phyloP scores from a whole-genome alignment of 2,329 filamentous ascomycete genomes.

The Magnaporthiopsis rhizophila region DNA sequence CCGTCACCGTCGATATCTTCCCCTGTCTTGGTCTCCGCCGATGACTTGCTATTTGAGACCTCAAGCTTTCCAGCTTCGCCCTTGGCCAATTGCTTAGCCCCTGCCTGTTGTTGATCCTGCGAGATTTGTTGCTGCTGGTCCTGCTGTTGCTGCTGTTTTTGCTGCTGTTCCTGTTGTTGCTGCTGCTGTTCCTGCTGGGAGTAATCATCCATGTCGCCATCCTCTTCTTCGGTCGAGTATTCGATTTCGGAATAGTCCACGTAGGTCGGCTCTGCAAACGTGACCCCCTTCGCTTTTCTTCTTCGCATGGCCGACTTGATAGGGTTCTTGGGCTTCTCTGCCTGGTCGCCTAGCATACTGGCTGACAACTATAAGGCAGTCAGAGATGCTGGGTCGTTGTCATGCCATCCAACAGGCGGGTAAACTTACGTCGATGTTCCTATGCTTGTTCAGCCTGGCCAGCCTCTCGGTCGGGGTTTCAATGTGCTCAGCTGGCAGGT shows the following conservation, averaged over 20 bases:
- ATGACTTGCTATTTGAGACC: constrained; percentile 40
- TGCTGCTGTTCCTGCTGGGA: constrained; percentile 22
- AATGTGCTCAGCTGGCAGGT: constrained; percentile 94
- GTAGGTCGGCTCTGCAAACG: constrained; percentile 78
- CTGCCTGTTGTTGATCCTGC: constrained; percentile 17
- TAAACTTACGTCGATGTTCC: constrained; percentile 82
- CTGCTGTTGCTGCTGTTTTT: constrained; percentile 21
- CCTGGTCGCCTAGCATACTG: constrained; percentile 53
- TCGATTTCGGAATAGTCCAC: constrained; percentile 83
- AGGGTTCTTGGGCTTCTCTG: constrained; percentile 74
- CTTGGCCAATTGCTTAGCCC: constrained; percentile 25
- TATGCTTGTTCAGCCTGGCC: constrained; percentile 91
- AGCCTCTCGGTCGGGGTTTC: constrained; percentile 94
- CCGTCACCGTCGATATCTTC: constrained; percentile 24
- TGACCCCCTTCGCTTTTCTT: constrained; percentile 76
- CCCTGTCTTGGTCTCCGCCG: constrained; percentile 28
- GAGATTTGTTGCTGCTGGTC: constrained; percentile 22
- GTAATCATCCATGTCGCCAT: constrained; percentile 31
- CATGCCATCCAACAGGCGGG: too few relatives aligned
- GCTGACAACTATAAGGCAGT: constrained; percentile 45
- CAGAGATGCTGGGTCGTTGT: not conserved
- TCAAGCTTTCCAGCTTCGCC: constrained; percentile 50
- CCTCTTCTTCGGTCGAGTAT: constrained; percentile 72
- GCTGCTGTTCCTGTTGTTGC: constrained; percentile 20
- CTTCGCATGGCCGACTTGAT: constrained; percentile 77